A percentile compares a stretch with the other conserved stretches of the same genome.
These are phyloP conservation scores for Aspergillus bombycis DNA, from an alignment of 2,329 filamentous ascomycete genomes.

Conservation along the genomic window DNA sequence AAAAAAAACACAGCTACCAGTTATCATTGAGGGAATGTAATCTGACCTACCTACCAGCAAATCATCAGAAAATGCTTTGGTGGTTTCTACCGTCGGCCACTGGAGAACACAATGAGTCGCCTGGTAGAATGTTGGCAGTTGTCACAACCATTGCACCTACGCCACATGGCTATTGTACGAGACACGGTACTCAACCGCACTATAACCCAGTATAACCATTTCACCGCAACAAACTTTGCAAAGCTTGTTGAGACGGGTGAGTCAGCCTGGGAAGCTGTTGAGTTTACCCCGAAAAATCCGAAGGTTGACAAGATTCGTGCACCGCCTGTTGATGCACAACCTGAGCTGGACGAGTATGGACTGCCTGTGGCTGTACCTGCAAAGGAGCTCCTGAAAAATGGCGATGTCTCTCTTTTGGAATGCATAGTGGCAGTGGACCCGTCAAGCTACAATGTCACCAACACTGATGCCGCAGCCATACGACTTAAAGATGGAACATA, in stretches of 20 bases:
- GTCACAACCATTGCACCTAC: constrained; percentile 61
- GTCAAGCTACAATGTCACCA: constrained; percentile 36
- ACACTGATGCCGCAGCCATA: constrained; percentile 38
- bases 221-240: constrained; percentile 56
- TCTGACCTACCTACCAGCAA: constrained; percentile 31
- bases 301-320: constrained; percentile 32
- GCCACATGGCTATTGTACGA: constrained; percentile 59
- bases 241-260: constrained; percentile 55
- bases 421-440: constrained; percentile 38
- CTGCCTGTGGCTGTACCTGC: constrained; percentile 43
- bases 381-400: constrained; percentile 43
- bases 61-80: constrained; percentile 51
- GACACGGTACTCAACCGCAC: constrained; percentile 55
- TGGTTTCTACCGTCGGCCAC: constrained; percentile 55
- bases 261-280: constrained; percentile 59
- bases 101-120: constrained; percentile 57
- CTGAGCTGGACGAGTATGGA: constrained; percentile 52
- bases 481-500: constrained; percentile 33
- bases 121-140: constrained; percentile 60
- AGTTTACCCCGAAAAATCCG: constrained; percentile 35
- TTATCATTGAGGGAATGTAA: neutral
- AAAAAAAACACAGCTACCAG: too few species aligned
- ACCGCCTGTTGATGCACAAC: constrained; percentile 35
- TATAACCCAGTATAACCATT: constrained; percentile 57
- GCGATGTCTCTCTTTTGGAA: constrained; percentile 48